A percentile compares a stretch with the other conserved stretches of the same genome.
Evolutionary conservation across 2,329 filamentous ascomycete species (phyloP).

Genomic region (Trichoderma harzianum): DNA sequence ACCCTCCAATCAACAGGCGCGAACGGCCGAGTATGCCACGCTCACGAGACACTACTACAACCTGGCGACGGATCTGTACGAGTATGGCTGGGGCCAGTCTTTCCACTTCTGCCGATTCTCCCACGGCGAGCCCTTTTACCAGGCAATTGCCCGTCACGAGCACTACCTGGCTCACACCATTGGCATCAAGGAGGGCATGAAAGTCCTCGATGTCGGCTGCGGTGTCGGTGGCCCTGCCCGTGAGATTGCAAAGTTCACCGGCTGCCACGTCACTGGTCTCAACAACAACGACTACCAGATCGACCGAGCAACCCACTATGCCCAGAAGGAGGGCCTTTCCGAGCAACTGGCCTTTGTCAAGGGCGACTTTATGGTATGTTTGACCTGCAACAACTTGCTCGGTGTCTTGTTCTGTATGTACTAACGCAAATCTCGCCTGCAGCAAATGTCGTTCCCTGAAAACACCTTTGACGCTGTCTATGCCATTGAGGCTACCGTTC

Average conservation of each 20-base stretch:
- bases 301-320: slow-evolving; percentile 77
- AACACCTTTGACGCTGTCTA: slow-evolving; percentile 90
- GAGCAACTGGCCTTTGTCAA: slow-evolving; percentile 79
- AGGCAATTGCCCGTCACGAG: slow-evolving; percentile 89
- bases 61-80: slow-evolving; percentile 85
- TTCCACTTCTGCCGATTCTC: slow-evolving; percentile 97
- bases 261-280: slow-evolving; percentile 77
- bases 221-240: slow-evolving; percentile 92
- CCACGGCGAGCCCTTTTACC: slow-evolving; percentile 75
- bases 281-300: slow-evolving; percentile 99
- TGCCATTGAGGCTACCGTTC: slow-evolving; percentile 90
- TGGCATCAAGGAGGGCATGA: slow-evolving; percentile 74
- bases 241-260: slow-evolving; percentile 90
- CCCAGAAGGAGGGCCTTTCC: slow-evolving; percentile 70
- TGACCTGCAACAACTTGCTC: background rate
- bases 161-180: slow-evolving; percentile 90
- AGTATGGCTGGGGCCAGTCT: slow-evolving; percentile 88
- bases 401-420: background rate
- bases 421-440: background rate
- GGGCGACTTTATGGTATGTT: slow-evolving; percentile 78
- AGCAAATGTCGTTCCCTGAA: slow-evolving; percentile 81
- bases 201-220: slow-evolving; percentile 90
- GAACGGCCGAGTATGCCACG: slow-evolving; percentile 85
- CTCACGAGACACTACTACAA: slow-evolving; percentile 96
- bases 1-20: slow-evolving; percentile 49